Conservation (phyloP, 495 filamentous ascomycete genomes). For the Aspergillus conjunctus region DNA sequence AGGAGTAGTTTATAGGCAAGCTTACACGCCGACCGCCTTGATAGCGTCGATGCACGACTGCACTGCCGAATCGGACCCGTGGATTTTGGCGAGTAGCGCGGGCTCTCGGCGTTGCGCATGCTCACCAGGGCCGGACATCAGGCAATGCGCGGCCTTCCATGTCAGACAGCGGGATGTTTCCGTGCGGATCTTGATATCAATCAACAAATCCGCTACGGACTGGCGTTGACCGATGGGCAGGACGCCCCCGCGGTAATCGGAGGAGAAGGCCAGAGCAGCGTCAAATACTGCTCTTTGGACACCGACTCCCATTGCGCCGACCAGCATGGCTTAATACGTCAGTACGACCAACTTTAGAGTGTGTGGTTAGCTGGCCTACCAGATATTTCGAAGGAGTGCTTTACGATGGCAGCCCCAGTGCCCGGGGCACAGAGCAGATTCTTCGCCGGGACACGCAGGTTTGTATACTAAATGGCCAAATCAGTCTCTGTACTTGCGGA, state of each 20-base stretch:
- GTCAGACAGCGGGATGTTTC: constrained; percentile 19
- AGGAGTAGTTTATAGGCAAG: background rate
- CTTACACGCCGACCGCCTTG: constrained; percentile 20
- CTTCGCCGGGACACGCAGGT: constrained; percentile 18
- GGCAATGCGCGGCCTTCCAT: constrained; percentile 20
- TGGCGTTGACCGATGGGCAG: constrained; percentile 21
- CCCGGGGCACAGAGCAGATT: constrained; percentile 16
- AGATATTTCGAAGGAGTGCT: constrained; percentile 18
- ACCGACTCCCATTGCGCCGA: constrained; percentile 22
- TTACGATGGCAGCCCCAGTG: constrained; percentile 11
- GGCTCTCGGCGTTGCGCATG: constrained; percentile 17
- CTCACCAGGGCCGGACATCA: background rate
- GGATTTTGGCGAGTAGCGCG: constrained; percentile 16
- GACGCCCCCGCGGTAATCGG: constrained; percentile 8
- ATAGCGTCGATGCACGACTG: constrained; percentile 16
- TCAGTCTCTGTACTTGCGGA: background rate
- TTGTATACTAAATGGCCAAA: constrained; percentile 16
- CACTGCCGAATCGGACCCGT: constrained; percentile 14
- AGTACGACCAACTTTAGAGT: background rate
- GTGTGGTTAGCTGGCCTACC: constrained; percentile 1
- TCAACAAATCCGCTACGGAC: constrained; percentile 20
- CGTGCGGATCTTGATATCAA: constrained; percentile 22
- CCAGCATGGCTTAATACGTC: constrained; percentile 13
- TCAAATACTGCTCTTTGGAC: constrained; percentile 20
- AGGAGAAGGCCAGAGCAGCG: constrained; percentile 16